Percentiles rank a stretch among this genome's conserved stretches.
Evolutionary conservation across 148 eudicot species (phyloP).

Genomic region (Rhododendron vialii): DNA sequence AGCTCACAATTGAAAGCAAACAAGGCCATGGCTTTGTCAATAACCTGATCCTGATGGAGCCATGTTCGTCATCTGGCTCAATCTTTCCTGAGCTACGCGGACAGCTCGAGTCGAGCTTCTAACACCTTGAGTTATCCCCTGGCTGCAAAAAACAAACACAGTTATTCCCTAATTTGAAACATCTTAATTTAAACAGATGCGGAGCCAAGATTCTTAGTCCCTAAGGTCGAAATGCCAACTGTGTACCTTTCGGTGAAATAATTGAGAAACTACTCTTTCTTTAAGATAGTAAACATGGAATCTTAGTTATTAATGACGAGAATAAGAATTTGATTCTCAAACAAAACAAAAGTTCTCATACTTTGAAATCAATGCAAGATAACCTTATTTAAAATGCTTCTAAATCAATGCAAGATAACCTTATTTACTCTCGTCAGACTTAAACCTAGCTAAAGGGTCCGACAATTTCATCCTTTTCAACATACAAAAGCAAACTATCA

Average conservation of each 20-base stretch:
- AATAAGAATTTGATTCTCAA: not conserved
- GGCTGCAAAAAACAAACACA: conserved; percentile 38
- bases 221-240: not conserved
- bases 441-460: no score
- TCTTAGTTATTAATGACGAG: not conserved
- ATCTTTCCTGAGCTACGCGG: conserved; percentile 68
- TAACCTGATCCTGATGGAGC: conserved; percentile 73
- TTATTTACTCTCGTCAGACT: not conserved
- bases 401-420: not conserved
- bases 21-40: conserved; percentile 3
- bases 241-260: not conserved
- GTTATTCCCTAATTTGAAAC: not conserved
- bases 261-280: not conserved
- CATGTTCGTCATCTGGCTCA: conserved; percentile 55
- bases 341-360: not conserved
- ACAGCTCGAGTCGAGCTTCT: conserved; percentile 82
- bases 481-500: not conserved
- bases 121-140: conserved; percentile 80
- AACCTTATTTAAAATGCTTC: not conserved
- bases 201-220: not conserved
- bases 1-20: not conserved
- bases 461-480: not conserved
- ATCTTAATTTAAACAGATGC: not conserved
- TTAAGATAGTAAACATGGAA: not conserved
- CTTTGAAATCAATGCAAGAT: not conserved